These are phyloP conservation scores for Salix udensis DNA, from an alignment of 345 rosid genomes.

Conservation along the genomic window DNA sequence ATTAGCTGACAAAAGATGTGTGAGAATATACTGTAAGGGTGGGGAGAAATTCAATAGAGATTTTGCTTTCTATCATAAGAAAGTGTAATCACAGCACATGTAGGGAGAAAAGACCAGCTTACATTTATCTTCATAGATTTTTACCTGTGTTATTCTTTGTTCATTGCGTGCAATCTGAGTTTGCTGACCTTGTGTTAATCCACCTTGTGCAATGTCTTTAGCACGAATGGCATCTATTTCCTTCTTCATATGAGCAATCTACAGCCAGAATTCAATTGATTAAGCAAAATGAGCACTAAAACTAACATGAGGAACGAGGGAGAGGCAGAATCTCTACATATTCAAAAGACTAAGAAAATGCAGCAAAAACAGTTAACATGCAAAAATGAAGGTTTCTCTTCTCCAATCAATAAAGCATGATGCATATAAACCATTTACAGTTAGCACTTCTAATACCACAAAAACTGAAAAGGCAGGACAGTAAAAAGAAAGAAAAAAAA, in stretches of 20 bases:
- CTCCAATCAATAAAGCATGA: not conserved
- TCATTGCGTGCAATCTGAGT: slow-evolving; percentile 98
- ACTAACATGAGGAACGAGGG: not conserved
- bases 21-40: not conserved
- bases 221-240: slow-evolving; percentile 92
- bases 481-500: not conserved
- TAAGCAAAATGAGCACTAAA: slow-evolving; percentile 1
- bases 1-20: slow-evolving; percentile 43
- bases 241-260: slow-evolving; percentile 96
- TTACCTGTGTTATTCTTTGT: slow-evolving; percentile 79
- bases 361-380: not conserved
- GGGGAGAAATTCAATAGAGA: not conserved
- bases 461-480: not conserved
- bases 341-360: not conserved
- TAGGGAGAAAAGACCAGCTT: not conserved
- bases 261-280: slow-evolving; percentile 6
- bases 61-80: not conserved
- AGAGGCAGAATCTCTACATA: no score
- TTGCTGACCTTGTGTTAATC: slow-evolving; percentile 96
- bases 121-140: no score
- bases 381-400: not conserved
- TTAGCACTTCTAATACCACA: not conserved
- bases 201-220: slow-evolving; percentile 95
- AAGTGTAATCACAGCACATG: slow-evolving; percentile 4
- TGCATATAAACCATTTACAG: not conserved